phyloP scores from a whole-genome alignment of 305 asterid genomes.

The Rubia tinctorum region DNA sequence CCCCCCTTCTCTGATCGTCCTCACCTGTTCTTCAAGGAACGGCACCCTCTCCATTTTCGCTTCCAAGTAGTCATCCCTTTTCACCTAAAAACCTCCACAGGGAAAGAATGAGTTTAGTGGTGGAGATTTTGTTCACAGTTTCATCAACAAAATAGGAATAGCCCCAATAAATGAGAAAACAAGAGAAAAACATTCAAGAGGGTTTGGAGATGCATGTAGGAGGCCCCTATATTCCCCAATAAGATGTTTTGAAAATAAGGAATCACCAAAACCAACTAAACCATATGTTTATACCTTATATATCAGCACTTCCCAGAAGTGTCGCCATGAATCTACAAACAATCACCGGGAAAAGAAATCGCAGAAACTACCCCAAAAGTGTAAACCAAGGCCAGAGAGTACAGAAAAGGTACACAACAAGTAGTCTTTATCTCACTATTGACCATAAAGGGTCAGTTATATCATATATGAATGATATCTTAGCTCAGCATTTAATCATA shows the following conservation, averaged over 20 bases:
- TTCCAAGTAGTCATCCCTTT: slow-evolving; percentile 54
- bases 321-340: background rate
- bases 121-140: background rate
- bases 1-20: slow-evolving; percentile 83
- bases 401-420: background rate
- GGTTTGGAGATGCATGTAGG: background rate
- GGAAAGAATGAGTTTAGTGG: background rate
- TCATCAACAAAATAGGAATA: background rate
- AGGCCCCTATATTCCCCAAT: background rate
- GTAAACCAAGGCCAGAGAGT: background rate
- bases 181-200: background rate
- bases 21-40: slow-evolving; percentile 89
- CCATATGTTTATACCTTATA: background rate
- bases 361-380: slow-evolving; percentile 1
- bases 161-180: background rate
- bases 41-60: slow-evolving; percentile 71
- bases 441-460: background rate
- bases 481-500: background rate
- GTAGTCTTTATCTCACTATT: background rate
- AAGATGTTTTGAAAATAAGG: background rate
- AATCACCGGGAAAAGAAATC: background rate
- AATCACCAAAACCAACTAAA: background rate
- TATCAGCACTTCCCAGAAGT: background rate
- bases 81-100: slow-evolving; percentile 32
- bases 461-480: background rate